Evolutionary conservation across 345 rosid species (phyloP).

Genomic region (Arabidopsis arenosa): DNA sequence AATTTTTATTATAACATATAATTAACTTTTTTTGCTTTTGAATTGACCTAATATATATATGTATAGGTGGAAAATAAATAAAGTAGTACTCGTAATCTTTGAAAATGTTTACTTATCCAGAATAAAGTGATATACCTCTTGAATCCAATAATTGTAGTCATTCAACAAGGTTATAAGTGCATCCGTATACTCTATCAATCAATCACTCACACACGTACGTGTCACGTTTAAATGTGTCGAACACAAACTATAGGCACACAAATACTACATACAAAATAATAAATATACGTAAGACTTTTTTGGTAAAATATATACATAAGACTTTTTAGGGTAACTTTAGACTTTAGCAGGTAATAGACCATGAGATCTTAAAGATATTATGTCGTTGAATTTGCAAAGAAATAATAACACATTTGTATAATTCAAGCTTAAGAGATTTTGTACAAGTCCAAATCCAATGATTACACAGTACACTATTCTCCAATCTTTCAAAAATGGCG

Average conservation of each 20-base stretch:
- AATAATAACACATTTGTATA: not conserved
- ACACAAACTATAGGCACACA: not conserved
- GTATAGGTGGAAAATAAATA: not conserved
- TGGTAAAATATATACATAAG: too few species aligned
- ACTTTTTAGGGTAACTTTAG: not conserved
- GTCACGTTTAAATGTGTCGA: slow-evolving; percentile 9
- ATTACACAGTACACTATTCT: slow-evolving; percentile 26
- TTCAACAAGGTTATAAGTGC: slow-evolving; percentile 10
- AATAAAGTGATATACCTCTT: not conserved
- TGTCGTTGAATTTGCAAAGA: slow-evolving; percentile 27
- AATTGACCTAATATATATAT: not conserved
- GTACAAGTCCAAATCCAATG: slow-evolving; percentile 25
- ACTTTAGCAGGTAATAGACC: slow-evolving; percentile 9
- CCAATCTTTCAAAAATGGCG: slow-evolving; percentile 11
- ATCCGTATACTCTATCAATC: slow-evolving; percentile 21
- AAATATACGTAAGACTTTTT: not conserved
- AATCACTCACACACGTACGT: not conserved
- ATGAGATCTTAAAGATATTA: slow-evolving; percentile 13
- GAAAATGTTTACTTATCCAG: slow-evolving; percentile 6
- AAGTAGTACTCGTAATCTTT: not conserved
- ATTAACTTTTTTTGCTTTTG: not conserved
- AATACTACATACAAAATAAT: not conserved
- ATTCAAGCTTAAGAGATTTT: slow-evolving; percentile 24
- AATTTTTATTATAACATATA: not conserved
- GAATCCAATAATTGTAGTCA: slow-evolving; percentile 21